Conservation (phyloP, 2,329 filamentous ascomycete genomes). For the Neopestalotiopsis rosae region DNA sequence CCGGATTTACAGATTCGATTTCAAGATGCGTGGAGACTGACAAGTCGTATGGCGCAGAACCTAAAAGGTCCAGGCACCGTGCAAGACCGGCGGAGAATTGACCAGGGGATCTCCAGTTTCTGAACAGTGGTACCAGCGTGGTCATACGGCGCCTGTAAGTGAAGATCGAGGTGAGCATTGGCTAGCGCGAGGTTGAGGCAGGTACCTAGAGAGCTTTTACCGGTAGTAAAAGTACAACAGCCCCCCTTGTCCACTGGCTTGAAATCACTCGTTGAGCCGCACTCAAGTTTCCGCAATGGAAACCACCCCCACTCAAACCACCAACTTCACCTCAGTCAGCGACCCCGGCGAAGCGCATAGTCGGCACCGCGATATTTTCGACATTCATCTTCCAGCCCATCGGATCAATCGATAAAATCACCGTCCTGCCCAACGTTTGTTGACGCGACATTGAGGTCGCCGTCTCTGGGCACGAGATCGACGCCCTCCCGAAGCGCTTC, state of each 20-base stretch:
- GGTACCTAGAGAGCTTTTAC: background rate
- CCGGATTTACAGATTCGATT: conserved; percentile 6
- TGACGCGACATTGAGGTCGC: background rate
- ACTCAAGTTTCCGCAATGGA: conserved; percentile 4
- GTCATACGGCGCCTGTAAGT: too few species aligned
- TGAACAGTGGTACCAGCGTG: too few species aligned
- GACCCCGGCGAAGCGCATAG: background rate
- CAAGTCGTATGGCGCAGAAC: background rate
- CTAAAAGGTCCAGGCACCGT: background rate
- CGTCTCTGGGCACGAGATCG: background rate
- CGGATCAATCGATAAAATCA: background rate
- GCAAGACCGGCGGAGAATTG: background rate
- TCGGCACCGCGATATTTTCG: background rate
- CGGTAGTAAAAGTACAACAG: background rate
- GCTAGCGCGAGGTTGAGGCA: background rate
- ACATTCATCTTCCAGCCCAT: background rate
- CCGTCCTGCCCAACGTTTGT: background rate
- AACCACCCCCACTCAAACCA: conserved; percentile 8
- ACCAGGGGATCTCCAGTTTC: background rate
- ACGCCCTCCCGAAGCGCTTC: background rate
- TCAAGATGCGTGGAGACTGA: background rate
- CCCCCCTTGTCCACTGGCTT: conserved; percentile 7
- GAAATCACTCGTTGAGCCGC: conserved; percentile 17
- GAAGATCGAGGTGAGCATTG: background rate
- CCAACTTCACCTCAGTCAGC: conserved; percentile 4